Evolutionary conservation across 495 filamentous ascomycete species (phyloP).

Genomic region (Astrothelium macrocarpum): DNA sequence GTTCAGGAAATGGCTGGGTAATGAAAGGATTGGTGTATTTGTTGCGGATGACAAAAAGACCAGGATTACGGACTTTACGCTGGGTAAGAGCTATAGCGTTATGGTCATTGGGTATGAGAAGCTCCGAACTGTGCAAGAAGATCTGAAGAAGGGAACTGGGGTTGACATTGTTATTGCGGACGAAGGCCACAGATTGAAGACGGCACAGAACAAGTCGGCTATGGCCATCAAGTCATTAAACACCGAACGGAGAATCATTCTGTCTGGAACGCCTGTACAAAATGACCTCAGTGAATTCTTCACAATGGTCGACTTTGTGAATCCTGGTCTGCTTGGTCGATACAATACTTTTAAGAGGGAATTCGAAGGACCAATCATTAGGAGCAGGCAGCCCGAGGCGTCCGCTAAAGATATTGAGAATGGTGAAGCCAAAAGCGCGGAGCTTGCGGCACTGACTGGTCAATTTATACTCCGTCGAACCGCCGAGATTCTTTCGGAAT

Average conservation of each 20-base stretch:
- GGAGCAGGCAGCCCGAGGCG: constrained; percentile 63
- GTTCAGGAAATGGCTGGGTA: constrained; percentile 72
- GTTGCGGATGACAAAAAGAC: constrained; percentile 57
- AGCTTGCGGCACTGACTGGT: constrained; percentile 56
- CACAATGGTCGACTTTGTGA: constrained; percentile 70
- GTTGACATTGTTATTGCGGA: constrained; percentile 76
- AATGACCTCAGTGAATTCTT: constrained; percentile 76
- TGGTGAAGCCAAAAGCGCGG: constrained; percentile 58
- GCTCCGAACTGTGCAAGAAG: constrained; percentile 56
- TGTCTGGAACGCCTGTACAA: constrained; percentile 72
- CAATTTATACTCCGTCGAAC: constrained; percentile 70
- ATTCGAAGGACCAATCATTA: constrained; percentile 65
- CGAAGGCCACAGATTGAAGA: constrained; percentile 75
- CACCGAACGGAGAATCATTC: constrained; percentile 55
- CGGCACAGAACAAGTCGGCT: constrained; percentile 70
- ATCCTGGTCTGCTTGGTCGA: constrained; percentile 60
- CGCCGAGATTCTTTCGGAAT: constrained; percentile 62
- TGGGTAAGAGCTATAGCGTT: constrained; percentile 61
- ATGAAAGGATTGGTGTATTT: constrained; percentile 67
- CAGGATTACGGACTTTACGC: constrained; percentile 57
- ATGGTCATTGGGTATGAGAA: constrained; percentile 85
- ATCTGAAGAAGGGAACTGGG: constrained; percentile 51
- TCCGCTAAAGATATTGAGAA: constrained; percentile 58
- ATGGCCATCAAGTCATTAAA: constrained; percentile 64
- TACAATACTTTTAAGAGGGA: constrained; percentile 61